Conservation (phyloP, 2,329 filamentous ascomycete species). For the Scytalidium lignicola region DNA sequence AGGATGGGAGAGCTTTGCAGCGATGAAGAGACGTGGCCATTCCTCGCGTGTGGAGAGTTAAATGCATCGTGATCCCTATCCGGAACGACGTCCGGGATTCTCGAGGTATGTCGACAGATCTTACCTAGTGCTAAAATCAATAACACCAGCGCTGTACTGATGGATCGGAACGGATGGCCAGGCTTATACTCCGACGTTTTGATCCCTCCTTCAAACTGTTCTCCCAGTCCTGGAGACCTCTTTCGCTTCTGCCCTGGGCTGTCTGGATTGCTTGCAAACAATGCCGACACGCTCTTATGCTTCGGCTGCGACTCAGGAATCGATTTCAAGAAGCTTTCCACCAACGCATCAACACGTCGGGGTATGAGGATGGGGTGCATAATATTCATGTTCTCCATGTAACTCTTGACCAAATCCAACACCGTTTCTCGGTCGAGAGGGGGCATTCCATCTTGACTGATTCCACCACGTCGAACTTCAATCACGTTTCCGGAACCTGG, state of each 20-base stretch:
- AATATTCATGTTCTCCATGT: conserved; percentile 56
- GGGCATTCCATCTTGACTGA: conserved; percentile 41
- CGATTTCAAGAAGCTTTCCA: conserved; percentile 24
- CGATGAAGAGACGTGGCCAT: conserved; percentile 47
- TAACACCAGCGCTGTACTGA: conserved; percentile 76
- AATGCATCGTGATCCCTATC: conserved; percentile 13
- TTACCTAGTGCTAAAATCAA: conserved; percentile 82
- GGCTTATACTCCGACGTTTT: conserved; percentile 31
- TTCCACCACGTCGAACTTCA: conserved; percentile 19
- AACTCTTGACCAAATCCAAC: conserved; percentile 49
- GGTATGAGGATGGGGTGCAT: conserved; percentile 61
- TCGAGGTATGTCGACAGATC: conserved; percentile 58
- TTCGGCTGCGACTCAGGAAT: conserved; percentile 22
- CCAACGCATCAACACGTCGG: conserved; percentile 39
- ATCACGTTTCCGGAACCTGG: conserved; percentile 10
- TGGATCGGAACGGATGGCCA: conserved; percentile 56
- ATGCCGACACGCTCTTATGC: conserved; percentile 16
- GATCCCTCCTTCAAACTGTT: conserved; percentile 17
- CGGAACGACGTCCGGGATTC: conserved; percentile 54
- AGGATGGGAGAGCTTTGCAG: conserved; percentile 49
- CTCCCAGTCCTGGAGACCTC: conserved; percentile 18
- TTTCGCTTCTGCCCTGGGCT: conserved; percentile 28
- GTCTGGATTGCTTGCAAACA: conserved; percentile 22
- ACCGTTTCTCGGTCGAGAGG: conserved; percentile 49
- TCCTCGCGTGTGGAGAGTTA: conserved; percentile 33